phyloP scores from a whole-genome alignment of 129 eudicot species.

The Apium graveolens region DNA sequence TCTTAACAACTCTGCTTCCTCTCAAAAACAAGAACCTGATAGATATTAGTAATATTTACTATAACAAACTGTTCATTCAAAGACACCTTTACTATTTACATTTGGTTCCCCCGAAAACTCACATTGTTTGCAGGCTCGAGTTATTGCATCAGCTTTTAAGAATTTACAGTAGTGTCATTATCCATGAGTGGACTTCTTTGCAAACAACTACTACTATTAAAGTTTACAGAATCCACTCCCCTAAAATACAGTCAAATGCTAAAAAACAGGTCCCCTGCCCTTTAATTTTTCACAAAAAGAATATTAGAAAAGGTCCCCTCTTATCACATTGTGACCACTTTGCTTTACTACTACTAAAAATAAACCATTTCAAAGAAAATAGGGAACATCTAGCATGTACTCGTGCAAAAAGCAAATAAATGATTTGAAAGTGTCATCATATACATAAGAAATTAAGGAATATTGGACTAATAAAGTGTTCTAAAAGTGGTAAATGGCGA shows the following conservation, averaged over 20 bases:
- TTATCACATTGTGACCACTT: slow-evolving; percentile 8
- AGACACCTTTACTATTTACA: not conserved
- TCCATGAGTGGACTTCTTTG: not conserved
- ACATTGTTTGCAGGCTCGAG: slow-evolving; percentile 1
- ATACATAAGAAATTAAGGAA: not conserved
- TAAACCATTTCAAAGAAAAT: not conserved
- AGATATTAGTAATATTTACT: not conserved
- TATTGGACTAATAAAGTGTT: not conserved
- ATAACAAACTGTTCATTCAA: not conserved
- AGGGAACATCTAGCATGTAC: not conserved
- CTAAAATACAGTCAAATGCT: not conserved
- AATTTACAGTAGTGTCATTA: not conserved
- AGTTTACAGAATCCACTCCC: not conserved
- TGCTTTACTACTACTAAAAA: slow-evolving; percentile 2
- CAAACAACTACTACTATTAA: not conserved
- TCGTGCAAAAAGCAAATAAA: not conserved
- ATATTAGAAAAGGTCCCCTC: slow-evolving; percentile 6
- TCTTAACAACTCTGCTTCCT: not conserved
- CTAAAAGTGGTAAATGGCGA: not conserved
- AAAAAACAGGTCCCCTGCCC: not conserved
- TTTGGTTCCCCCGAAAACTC: not conserved
- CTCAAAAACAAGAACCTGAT: not conserved
- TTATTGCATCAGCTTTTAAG: not conserved
- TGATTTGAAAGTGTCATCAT: not conserved
- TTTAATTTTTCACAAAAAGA: not conserved